Percentiles rank a stretch among this genome's conserved stretches.
These are phyloP conservation scores for Paramyrothecium roridum DNA, from an alignment of 2,329 filamentous ascomycete species.

Conservation along the genomic window DNA sequence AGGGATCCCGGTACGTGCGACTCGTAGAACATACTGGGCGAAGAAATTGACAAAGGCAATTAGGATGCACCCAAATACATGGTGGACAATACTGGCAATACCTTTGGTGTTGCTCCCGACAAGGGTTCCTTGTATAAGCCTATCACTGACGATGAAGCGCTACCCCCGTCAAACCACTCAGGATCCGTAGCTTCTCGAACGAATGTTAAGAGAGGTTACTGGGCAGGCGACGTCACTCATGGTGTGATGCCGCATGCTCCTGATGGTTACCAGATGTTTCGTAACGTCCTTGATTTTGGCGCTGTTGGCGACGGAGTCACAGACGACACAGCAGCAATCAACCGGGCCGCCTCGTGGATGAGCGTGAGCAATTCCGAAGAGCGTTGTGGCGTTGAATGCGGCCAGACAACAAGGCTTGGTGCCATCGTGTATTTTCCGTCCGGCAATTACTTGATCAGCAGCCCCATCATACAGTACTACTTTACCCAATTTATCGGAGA, in stretches of 20 bases:
- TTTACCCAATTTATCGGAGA: constrained; percentile 75
- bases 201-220: too few relatives aligned
- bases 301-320: constrained; percentile 38
- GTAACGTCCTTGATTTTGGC: constrained; percentile 51
- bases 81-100: too few relatives aligned
- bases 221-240: constrained; percentile 1
- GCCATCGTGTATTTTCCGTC: constrained; percentile 69
- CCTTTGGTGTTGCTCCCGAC: too few relatives aligned
- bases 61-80: too few relatives aligned
- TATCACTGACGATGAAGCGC: neutral
- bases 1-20: too few relatives aligned
- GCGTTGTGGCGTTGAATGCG: constrained; percentile 64
- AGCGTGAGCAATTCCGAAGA: constrained; percentile 45
- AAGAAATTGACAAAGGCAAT: too few relatives aligned
- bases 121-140: too few relatives aligned
- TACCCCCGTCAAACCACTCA: too few relatives aligned
- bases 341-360: too few relatives aligned
- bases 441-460: constrained; percentile 63
- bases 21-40: too few relatives aligned
- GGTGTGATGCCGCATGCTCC: neutral
- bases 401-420: constrained; percentile 61
- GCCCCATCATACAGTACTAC: constrained; percentile 61
- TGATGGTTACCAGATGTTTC: constrained; percentile 49
- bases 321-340: constrained; percentile 42
- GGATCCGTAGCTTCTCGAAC: too few relatives aligned